Percentiles rank a stretch among this genome's conserved stretches.
These are phyloP conservation scores for Diplodia corticola DNA, from an alignment of 2,329 filamentous ascomycete species.

Conservation along the genomic window DNA sequence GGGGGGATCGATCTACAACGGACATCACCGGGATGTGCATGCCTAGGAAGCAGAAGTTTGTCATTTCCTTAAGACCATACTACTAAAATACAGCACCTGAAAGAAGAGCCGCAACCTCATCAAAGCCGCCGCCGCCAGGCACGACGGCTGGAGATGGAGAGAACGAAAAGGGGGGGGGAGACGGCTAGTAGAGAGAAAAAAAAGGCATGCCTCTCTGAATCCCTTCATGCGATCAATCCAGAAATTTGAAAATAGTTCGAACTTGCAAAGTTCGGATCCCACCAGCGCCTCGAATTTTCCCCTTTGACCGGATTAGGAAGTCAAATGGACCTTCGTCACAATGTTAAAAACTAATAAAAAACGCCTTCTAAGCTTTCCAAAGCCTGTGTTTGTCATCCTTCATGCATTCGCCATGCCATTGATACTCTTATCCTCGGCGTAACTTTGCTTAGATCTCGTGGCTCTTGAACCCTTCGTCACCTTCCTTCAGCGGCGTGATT, in stretches of 20 bases:
- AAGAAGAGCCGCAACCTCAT: neutral
- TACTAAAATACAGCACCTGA: slow-evolving; percentile 7
- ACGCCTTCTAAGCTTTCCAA: slow-evolving; percentile 19
- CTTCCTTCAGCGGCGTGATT: slow-evolving; percentile 35
- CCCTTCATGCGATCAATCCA: neutral
- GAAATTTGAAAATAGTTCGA: neutral
- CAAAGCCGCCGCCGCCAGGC: neutral
- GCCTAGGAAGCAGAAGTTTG: neutral
- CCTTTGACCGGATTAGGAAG: neutral
- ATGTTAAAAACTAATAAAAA: slow-evolving; percentile 12
- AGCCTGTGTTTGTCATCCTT: slow-evolving; percentile 11
- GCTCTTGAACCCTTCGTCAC: slow-evolving; percentile 36
- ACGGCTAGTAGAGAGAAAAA: neutral
- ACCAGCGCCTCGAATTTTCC: slow-evolving; percentile 7
- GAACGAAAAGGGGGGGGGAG: neutral
- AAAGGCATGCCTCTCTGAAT: slow-evolving; percentile 8
- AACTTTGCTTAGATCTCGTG: slow-evolving; percentile 34
- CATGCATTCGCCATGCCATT: slow-evolving; percentile 1
- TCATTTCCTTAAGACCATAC: neutral
- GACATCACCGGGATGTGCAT: neutral
- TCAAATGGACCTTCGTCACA: slow-evolving; percentile 6
- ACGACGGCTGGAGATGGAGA: neutral
- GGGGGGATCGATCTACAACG: neutral
- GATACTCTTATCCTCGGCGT: neutral
- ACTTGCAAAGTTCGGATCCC: neutral